phyloP scores from a whole-genome alignment of 2,329 filamentous ascomycete species.

The Davidsoniella neocaledoniae region DNA sequence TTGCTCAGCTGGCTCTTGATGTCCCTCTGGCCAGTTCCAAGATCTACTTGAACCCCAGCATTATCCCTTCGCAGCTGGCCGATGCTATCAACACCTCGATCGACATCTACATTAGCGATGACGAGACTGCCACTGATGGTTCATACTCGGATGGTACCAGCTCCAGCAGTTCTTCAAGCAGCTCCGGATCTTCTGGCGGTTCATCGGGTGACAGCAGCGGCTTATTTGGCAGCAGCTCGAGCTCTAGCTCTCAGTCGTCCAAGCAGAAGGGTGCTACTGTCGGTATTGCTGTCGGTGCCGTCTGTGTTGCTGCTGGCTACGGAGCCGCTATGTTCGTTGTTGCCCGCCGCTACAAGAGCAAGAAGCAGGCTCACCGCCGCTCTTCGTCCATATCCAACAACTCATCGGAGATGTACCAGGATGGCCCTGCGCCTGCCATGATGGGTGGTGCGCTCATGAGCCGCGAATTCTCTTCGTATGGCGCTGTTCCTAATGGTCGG shows the following conservation, averaged over 20 bases:
- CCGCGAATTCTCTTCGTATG: constrained; percentile 38
- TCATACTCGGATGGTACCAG: constrained; percentile 17
- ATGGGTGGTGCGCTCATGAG: constrained; percentile 54
- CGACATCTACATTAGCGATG: constrained; percentile 38
- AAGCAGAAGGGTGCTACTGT: constrained; percentile 46
- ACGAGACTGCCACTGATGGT: constrained; percentile 23
- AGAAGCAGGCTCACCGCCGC: constrained; percentile 60
- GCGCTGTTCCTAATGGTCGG: constrained; percentile 27
- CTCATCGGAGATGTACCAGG: constrained; percentile 36
- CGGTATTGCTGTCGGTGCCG: constrained; percentile 59
- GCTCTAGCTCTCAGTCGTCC: constrained; percentile 33
- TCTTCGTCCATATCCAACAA: constrained; percentile 51
- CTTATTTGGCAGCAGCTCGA: constrained; percentile 20
- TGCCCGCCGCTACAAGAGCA: constrained; percentile 77
- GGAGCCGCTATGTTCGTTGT: constrained; percentile 90
- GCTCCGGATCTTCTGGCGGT: neutral
- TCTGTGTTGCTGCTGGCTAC: constrained; percentile 68
- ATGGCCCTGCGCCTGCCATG: constrained; percentile 26
- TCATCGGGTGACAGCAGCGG: constrained; percentile 3
- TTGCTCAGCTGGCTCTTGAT: constrained; percentile 50
- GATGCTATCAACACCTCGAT: constrained; percentile 72
- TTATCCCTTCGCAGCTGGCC: constrained; percentile 56
- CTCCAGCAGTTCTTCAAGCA: neutral
- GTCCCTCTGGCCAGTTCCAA: constrained; percentile 54
- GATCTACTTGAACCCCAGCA: constrained; percentile 54